Base-by-base conservation (phyloP, 2,329 filamentous ascomycete species). In the Onygenales sp. region DNA sequence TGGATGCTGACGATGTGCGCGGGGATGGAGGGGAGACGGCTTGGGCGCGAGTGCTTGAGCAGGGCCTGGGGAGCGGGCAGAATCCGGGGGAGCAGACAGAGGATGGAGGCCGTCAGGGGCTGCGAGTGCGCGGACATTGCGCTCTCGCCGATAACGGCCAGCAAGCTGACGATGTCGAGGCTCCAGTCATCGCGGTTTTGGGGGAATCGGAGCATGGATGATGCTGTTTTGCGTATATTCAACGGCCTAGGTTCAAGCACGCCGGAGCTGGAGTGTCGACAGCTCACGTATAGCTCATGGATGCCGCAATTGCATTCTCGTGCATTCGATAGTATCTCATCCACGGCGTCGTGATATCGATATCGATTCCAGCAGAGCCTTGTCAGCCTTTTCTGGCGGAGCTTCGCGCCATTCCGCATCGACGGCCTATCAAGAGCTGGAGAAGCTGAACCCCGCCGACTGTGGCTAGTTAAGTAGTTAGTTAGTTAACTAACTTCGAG, bases 31-130 rank as follows among this genome's bases (percentile, higher is more conserved):
- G 81, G 81, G 62, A 84, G 75, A 44, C 80, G 74, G 32, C 69
- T 70, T 6, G 79, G 79, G 2, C 81, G 75, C 21, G 72, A 69
- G 8, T 80, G 74, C 54, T 79, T 80, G 46, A 84, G 69, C n/a
- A 85, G 72, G 46, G 78, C 78, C 65, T 84, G 81, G 0, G 82
- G 81, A 1, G 82, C 82, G 7, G 81, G 82, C 32, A 84, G 75
- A 50, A 84, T 74, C 48, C 81, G 77, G 32, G 82, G 82, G 3
- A 84, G 70, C 40, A 80, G 72, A 58, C 79, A 81, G 36, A 80
- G 72, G 56, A 74, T 72, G 8, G 78, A 80, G n/a, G 80, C 75
- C 2, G 80, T 83, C 56, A 83, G 75, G 49, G 77, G 73, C 63
- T 83, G 81, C 2, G 77, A 70, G 61, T 83, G 80, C 55, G 79